phyloP scores from a whole-genome alignment of 139 green algal species.

The Coelastrella sp. region DNA sequence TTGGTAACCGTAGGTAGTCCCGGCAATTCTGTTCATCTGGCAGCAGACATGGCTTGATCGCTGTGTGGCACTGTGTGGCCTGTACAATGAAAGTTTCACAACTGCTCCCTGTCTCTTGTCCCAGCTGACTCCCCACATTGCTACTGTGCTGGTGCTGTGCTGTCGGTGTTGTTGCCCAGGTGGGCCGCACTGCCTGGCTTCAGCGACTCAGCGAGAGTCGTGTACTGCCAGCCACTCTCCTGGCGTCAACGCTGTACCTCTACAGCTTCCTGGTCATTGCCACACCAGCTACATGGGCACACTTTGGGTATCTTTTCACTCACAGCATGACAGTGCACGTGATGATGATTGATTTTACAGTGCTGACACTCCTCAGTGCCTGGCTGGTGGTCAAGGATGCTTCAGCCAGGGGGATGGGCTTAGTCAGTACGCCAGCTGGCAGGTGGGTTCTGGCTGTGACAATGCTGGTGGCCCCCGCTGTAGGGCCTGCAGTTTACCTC shows the following conservation, averaged over 20 bases:
- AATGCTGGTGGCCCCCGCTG: not conserved
- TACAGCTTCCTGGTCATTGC: not conserved
- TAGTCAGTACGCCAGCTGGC: not conserved
- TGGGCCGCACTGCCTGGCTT: not conserved
- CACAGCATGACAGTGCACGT: constrained; percentile 27
- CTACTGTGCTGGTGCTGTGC: too few relatives aligned
- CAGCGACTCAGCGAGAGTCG: not conserved
- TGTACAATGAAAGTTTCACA: too few relatives aligned
- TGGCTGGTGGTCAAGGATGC: constrained; percentile 19
- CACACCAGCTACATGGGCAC: constrained; percentile 26
- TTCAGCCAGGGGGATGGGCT: not conserved
- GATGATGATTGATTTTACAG: constrained; percentile 21
- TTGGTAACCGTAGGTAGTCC: too few relatives aligned
- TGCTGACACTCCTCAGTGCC: not conserved
- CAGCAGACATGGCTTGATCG: too few relatives aligned
- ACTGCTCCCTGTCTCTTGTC: too few relatives aligned
- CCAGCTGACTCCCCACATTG: too few relatives aligned
- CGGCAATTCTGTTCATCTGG: too few relatives aligned
- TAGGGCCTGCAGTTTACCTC: constrained; percentile 23
- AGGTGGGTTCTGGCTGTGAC: not conserved
- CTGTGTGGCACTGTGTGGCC: too few relatives aligned
- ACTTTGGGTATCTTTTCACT: constrained; percentile 24
- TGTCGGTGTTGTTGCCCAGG: not conserved
- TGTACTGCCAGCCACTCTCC: not conserved
- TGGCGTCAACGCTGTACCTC: not conserved